Evolutionary conservation across 192 early-diverging fungal genomes (phyloP), one percentile per base, ranked within the genome.

Genomic region (Umbelopsis vinacea): DNA sequence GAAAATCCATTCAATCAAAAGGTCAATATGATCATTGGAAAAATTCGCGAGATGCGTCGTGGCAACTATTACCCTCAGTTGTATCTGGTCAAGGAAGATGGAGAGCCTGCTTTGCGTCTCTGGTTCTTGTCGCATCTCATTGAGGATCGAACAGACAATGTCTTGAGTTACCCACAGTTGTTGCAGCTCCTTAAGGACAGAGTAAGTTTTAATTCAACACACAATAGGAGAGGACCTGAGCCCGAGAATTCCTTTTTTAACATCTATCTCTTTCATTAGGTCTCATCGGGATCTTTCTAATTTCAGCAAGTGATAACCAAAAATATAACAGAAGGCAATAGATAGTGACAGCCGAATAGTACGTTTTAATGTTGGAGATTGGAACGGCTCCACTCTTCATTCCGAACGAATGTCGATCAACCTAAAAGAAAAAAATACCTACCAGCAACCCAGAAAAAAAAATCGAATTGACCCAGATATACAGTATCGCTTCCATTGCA

Each of bases 11-110:
- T 92, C 52, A 94, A 88, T 79, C 83, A 86, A 66, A 83, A 90
- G 12, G 83, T 94, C 52, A 87, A 92, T 60, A 84, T 88, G 77
- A 86, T 98, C 47, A 82, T 98, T 74, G 85, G 85, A 33, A 91
- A 89, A 54, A 79, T 94, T 33, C 87, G 89, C 17, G 84, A 90
- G 54, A 79, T 86, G 73, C 88, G 94, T 46, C 80, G 92, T 69
- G 81, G 87, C 35, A 73, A 93, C 79, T 85, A 87, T 71, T 89
- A 84, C 66, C 94, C 96, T 4, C 84, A 89, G 22, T 73, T 95
- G 22, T 94, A 93, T 76, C 79, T 98, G 47, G 89, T 95, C 60
- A 95, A 95, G 82, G 96, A 98, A 76, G 96, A 98, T 73, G 94
- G 92, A 17, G 95, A 97, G 70, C 88, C 91, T 23, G 84, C 81